Conservation (phyloP, 371 early-diverging fungal species). For the Polyrhizophydium stewartii region DNA sequence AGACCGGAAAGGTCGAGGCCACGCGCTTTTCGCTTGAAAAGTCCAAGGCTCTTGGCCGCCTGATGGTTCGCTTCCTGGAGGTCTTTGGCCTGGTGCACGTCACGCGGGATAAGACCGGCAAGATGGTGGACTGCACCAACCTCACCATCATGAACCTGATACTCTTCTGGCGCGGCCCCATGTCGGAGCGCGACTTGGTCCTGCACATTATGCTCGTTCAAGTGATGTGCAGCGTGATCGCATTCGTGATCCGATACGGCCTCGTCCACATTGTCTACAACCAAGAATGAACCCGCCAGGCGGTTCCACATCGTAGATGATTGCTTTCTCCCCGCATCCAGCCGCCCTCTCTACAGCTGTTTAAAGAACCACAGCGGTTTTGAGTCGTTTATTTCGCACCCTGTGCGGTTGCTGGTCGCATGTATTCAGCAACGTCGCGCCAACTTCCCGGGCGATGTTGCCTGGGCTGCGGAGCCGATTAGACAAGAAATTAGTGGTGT, state of each 20-base stretch:
- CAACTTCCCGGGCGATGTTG: too few species aligned
- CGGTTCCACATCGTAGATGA: too few species aligned
- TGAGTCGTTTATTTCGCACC: too few species aligned
- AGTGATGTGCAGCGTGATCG: not conserved
- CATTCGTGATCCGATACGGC: not conserved
- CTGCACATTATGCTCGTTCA: not conserved
- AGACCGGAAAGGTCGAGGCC: constrained; percentile 31
- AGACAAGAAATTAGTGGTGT: too few species aligned
- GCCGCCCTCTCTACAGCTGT: too few species aligned
- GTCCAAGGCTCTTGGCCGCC: constrained; percentile 16
- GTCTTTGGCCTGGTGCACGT: constrained; percentile 22
- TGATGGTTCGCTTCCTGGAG: constrained; percentile 34
- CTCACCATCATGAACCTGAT: constrained; percentile 89
- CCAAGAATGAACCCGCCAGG: too few species aligned
- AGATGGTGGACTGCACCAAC: constrained; percentile 63
- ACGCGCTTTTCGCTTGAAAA: constrained; percentile 11
- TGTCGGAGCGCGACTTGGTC: constrained; percentile 48
- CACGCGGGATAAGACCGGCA: constrained; percentile 19
- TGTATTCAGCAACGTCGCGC: too few species aligned
- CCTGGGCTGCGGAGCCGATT: too few species aligned
- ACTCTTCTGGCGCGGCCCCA: constrained; percentile 69
- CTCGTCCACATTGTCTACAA: constrained; percentile 1
- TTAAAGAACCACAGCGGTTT: too few species aligned
- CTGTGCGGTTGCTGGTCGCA: too few species aligned
- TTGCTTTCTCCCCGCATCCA: too few species aligned